Conservation (phyloP, 371 early-diverging fungal species). For the Basidiobolus heterosporus region DNA sequence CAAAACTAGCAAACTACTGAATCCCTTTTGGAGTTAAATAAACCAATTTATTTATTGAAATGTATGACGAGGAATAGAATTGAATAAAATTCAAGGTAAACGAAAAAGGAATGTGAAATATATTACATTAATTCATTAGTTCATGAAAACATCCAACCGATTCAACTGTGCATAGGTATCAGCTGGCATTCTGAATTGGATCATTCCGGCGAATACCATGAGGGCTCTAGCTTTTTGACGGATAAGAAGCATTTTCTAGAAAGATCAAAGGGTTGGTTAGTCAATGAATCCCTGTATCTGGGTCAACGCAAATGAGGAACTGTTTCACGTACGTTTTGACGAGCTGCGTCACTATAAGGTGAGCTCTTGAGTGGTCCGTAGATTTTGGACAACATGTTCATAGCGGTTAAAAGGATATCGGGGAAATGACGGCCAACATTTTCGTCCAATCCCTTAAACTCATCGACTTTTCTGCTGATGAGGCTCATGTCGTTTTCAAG, state of each 20-base stretch:
- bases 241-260: background rate
- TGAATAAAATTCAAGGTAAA: no score
- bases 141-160: conserved; percentile 49
- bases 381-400: conserved; percentile 44
- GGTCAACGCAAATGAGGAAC: background rate
- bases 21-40: no score
- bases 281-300: no score
- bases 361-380: conserved; percentile 25
- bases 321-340: conserved; percentile 11
- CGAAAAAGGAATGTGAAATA: no score
- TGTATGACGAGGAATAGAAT: no score
- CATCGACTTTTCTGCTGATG: conserved; percentile 40
- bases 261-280: background rate
- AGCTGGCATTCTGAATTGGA: conserved; percentile 66
- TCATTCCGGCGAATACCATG: conserved; percentile 61
- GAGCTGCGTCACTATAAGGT: conserved; percentile 22
- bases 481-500: conserved; percentile 26
- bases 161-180: conserved; percentile 63
- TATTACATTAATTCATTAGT: conserved; percentile 12
- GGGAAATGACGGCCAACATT: conserved; percentile 58
- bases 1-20: no score
- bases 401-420: conserved; percentile 48
- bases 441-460: conserved; percentile 43
- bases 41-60: no score
- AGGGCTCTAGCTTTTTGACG: conserved; percentile 33